Base-by-base conservation (phyloP, 1,284 basidiomycete species). In the Trichosporon coremiiforme region DNA sequence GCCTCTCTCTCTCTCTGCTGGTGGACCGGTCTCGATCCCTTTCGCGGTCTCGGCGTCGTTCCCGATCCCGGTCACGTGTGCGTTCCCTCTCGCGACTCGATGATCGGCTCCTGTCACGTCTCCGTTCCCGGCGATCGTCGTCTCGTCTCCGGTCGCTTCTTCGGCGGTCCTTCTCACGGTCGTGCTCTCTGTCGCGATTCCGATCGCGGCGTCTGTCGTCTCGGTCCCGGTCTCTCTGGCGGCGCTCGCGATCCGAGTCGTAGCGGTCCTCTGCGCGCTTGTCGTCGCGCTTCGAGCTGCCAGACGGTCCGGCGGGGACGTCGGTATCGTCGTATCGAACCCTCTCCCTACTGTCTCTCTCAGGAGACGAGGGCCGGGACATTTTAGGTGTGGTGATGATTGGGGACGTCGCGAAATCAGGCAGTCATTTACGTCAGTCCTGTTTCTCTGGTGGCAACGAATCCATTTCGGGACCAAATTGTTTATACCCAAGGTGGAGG, bases 21-120 rank as follows among this genome's bases (percentile, higher is more conserved):
- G 33, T 76, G 70, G 55, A 62, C n/a, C 41, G 57, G 29, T 67
- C 60, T 60, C 66, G 69, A 50, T 81, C 77, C 31, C 75, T 69
- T 31, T 80, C 75, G 7, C 71, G 66, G 33, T 64, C 50, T 29
- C 64, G 41, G 50, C 20, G 71, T 13, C 66, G 17, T 2, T 74
- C 73, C 0, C 74, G 22, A 13, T 73, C 68, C 41, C 71, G 65
- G 7, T 74, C 74, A 29, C 71, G 66, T 5, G 72, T 68, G 2
- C 70, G 41, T 12, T 69, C 64, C 38, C 64, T 68, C 33, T 69
- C 68, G 12, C 67, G 68, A 57, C 55, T 53, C 29, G 64, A n/a
- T 7, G 62, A 50, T 13, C 45, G 55, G 25, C 68, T 64, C 20
- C 66, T 35, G 35, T 72, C 68, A 5, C 69, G 41, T 12, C 72